These are phyloP conservation scores for Kazachstania taianensis DNA, from an alignment of 805 yeast genomes.

Conservation along the genomic window DNA sequence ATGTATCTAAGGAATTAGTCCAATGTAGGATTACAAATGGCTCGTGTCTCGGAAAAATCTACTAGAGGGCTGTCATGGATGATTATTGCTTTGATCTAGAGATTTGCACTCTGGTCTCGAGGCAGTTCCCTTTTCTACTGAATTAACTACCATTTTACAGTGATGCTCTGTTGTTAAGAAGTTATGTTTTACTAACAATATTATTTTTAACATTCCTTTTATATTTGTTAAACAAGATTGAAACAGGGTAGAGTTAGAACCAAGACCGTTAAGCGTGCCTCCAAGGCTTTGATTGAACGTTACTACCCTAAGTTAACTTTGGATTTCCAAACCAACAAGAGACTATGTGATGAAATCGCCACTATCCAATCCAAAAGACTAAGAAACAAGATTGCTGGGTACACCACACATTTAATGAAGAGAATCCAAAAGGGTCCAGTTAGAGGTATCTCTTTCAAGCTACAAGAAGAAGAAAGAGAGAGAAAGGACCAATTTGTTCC, in stretches of 20 bases:
- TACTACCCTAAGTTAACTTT: slow-evolving; percentile 99
- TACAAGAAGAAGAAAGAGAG: slow-evolving; percentile 99
- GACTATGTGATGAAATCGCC: slow-evolving; percentile 97
- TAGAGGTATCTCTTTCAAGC: slow-evolving; percentile 99
- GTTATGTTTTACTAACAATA: neutral
- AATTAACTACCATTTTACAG: too few relatives aligned
- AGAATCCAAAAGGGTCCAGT: slow-evolving; percentile 99
- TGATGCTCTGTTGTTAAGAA: too few relatives aligned
- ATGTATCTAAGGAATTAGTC: too few relatives aligned
- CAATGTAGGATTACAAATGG: too few relatives aligned
- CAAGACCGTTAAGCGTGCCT: slow-evolving; percentile 99
- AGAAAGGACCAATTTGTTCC: slow-evolving; percentile 99
- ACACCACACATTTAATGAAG: slow-evolving; percentile 99
- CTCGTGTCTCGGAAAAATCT: too few relatives aligned
- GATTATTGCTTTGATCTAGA: too few relatives aligned
- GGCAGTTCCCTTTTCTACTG: too few relatives aligned
- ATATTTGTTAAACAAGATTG: slow-evolving; percentile 2
- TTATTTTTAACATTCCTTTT: neutral
- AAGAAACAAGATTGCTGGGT: slow-evolving; percentile 99
- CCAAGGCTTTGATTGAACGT: slow-evolving; percentile 98
- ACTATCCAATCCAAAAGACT: slow-evolving; percentile 98
- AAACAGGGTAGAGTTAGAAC: slow-evolving; percentile 99
- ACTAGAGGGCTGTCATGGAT: too few relatives aligned
- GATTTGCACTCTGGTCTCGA: too few relatives aligned
- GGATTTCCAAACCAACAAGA: slow-evolving; percentile 99